Evolutionary conservation across 805 yeast genomes (phyloP).

Genomic region (Zygosaccharomyces bisporus): DNA sequence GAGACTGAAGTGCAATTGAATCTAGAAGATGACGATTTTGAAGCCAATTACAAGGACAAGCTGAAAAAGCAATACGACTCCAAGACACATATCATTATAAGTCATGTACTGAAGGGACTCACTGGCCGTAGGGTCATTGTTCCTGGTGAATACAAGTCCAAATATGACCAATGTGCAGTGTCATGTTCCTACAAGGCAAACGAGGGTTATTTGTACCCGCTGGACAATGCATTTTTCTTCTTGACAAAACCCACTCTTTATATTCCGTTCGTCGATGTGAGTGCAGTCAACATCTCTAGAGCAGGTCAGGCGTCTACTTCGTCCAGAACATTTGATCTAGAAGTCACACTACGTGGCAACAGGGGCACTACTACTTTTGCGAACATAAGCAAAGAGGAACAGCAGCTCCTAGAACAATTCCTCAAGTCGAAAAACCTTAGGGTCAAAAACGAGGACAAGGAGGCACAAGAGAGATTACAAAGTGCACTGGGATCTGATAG

Average conservation of each 20-base stretch:
- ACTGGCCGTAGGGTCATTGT: constrained; percentile 80
- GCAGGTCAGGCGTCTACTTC: constrained; percentile 73
- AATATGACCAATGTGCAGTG: constrained; percentile 78
- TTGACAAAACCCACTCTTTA: constrained; percentile 92
- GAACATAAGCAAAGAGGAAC: constrained; percentile 87
- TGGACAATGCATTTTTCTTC: constrained; percentile 86
- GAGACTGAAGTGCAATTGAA: constrained; percentile 88
- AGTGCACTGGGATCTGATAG: constrained; percentile 65
- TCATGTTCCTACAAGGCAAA: constrained; percentile 91
- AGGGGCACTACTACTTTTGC: constrained; percentile 77
- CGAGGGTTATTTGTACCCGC: constrained; percentile 90
- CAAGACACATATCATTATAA: constrained; percentile 78
- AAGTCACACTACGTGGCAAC: constrained; percentile 63
- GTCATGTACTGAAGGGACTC: constrained; percentile 85
- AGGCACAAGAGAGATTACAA: constrained; percentile 76
- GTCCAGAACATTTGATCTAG: constrained; percentile 90
- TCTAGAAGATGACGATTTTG: constrained; percentile 76
- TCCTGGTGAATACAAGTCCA: constrained; percentile 78
- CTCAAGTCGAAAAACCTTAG: constrained; percentile 72
- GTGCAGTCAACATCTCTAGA: constrained; percentile 77
- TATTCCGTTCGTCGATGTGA: constrained; percentile 80
- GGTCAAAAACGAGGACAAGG: constrained; percentile 84
- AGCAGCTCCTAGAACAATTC: constrained; percentile 68
- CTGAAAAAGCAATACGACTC: constrained; percentile 74
- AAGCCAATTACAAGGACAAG: constrained; percentile 67